Conservation (phyloP, 1,284 basidiomycete genomes). For the Trametes sp. region DNA sequence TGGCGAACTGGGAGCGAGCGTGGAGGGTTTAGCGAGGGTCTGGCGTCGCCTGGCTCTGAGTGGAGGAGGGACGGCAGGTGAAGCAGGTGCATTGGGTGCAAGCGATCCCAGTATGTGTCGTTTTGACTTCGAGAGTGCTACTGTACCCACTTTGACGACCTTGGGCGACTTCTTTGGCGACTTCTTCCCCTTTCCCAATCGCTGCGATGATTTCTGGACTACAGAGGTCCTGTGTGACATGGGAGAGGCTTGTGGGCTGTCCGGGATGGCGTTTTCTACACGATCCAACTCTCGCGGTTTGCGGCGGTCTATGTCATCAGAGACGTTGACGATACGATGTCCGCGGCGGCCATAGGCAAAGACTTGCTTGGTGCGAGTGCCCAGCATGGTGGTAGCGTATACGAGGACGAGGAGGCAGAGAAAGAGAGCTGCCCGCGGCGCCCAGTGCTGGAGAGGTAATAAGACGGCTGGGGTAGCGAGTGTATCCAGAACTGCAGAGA, state of each 20-base stretch:
- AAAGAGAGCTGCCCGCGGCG: constrained; percentile 20
- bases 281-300: constrained; percentile 11
- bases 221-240: constrained; percentile 22
- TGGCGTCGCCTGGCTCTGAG: constrained; percentile 40
- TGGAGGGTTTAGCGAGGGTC: constrained; percentile 39
- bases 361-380: constrained; percentile 71
- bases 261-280: constrained; percentile 12
- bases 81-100: constrained; percentile 50
- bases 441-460: constrained; percentile 7
- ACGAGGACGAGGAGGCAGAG: constrained; percentile 22
- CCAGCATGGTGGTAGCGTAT: constrained; percentile 49
- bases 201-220: constrained; percentile 14
- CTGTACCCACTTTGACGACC: constrained; percentile 23
- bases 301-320: constrained; percentile 41
- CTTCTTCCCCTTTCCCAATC: constrained; percentile 26
- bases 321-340: constrained; percentile 66
- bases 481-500: not conserved
- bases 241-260: constrained; percentile 11
- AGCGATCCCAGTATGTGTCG: constrained; percentile 53
- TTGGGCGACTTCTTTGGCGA: constrained; percentile 37
- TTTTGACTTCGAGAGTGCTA: constrained; percentile 38
- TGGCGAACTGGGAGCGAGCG: constrained; percentile 48
- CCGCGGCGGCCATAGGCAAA: constrained; percentile 72
- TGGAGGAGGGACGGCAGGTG: constrained; percentile 44
- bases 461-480: constrained; percentile 1